Evolutionary conservation across 805 yeast species (phyloP).

Genomic region (Hanseniaspora valbyensis): DNA sequence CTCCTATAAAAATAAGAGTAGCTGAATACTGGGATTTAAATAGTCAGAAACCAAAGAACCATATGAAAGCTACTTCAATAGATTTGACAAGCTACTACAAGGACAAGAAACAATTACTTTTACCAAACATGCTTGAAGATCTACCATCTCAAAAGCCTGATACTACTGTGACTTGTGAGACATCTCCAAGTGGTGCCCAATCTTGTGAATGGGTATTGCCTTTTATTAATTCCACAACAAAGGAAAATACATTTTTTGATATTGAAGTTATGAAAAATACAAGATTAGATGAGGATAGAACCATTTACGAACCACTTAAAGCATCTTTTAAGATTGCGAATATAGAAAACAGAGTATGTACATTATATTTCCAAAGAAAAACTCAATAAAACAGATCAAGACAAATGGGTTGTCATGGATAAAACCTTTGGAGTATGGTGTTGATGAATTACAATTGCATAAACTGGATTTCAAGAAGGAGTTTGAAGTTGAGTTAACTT

Average conservation of each 20-base stretch:
- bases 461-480: constrained; percentile 42
- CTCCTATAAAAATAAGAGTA: constrained; percentile 66
- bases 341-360: constrained; percentile 54
- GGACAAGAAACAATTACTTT: constrained; percentile 19
- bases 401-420: constrained; percentile 29
- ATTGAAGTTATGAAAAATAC: constrained; percentile 44
- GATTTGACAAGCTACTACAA: constrained; percentile 3
- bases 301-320: constrained; percentile 52
- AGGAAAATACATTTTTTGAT: constrained; percentile 34
- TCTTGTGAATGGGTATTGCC: constrained; percentile 41
- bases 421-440: constrained; percentile 47
- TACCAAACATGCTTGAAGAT: constrained; percentile 34
- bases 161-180: neutral
- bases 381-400: constrained; percentile 51
- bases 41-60: constrained; percentile 14
- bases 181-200: neutral
- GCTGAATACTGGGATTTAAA: constrained; percentile 48
- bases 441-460: constrained; percentile 52
- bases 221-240: constrained; percentile 30
- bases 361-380: constrained; percentile 39
- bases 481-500: constrained; percentile 57
- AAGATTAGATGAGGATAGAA: constrained; percentile 33
- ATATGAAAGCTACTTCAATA: constrained; percentile 1
- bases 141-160: constrained; percentile 37
- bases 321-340: constrained; percentile 53